Conservation (phyloP, 2,329 filamentous ascomycete species). For the Incumbomyces lentus region DNA sequence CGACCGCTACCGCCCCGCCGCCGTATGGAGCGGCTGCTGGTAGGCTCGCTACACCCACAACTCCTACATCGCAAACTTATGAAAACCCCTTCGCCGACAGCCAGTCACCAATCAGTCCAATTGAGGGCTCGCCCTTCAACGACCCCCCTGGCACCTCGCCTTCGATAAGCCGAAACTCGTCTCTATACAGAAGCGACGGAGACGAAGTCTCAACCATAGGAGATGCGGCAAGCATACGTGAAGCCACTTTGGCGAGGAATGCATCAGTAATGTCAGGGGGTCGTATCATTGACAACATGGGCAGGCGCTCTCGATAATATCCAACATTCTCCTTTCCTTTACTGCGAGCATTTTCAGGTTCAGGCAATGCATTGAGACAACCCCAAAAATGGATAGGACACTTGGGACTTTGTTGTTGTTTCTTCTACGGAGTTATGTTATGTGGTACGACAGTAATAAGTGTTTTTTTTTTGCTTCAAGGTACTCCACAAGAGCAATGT, state of each 20-base stretch:
- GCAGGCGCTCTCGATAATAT: neutral
- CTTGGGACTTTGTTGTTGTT: no score
- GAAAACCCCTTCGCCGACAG: slow-evolving; percentile 17
- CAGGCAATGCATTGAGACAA: no score
- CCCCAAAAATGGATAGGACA: no score
- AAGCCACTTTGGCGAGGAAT: slow-evolving; percentile 17
- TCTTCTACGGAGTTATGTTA: no score
- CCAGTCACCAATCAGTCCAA: slow-evolving; percentile 15
- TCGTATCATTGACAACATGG: neutral
- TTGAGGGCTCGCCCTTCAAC: slow-evolving; percentile 18
- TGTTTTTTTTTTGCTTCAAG: neutral
- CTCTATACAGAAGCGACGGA: slow-evolving; percentile 13
- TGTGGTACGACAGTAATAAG: no score
- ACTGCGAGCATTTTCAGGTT: slow-evolving; percentile 3
- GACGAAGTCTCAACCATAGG: slow-evolving; percentile 10
- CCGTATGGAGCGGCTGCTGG: slow-evolving; percentile 10
- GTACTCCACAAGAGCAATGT: no score
- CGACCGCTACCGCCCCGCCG: slow-evolving; percentile 18
- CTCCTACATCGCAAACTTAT: slow-evolving; percentile 4
- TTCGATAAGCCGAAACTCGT: slow-evolving; percentile 15
- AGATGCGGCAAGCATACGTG: slow-evolving; percentile 17
- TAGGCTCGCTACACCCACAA: slow-evolving; percentile 6
- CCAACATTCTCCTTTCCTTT: neutral
- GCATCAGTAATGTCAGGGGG: slow-evolving; percentile 13
- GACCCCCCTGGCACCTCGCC: slow-evolving; percentile 14